Evolutionary conservation across 2,329 filamentous ascomycete species (phyloP), one percentile per base, ranked within the genome.

Genomic region (Colletotrichum eleusines): DNA sequence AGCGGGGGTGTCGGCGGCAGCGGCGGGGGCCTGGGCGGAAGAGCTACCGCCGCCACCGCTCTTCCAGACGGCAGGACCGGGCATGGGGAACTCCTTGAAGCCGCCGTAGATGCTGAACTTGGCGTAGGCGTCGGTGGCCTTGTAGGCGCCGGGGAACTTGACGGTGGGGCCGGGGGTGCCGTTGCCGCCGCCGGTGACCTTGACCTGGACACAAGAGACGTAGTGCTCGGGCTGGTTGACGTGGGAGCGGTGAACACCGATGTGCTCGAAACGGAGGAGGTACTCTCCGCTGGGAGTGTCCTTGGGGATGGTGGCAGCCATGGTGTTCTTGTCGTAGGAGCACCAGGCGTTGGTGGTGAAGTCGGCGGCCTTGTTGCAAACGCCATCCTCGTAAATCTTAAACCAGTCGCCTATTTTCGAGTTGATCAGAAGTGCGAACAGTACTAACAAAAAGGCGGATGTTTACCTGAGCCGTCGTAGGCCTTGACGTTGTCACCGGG

Each of bases 251-350:
- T 75, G 74, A 40, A 76, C 44, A 73, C 74, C 79, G 60, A 81
- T 80, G 61, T 80, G 79, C 73, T 81, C 80, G 12, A 76, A 73
- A 20, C 79, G 78, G 53, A 80, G 61, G 63, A 81, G 78, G 58
- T 81, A 80, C 64, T 84, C 80, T 14, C 82, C 82, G 46, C 74
- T 68, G 44, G 82, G 79, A 42, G 78, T 76, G 60, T 77, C 72
- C 23, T 72, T 73, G 33, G 79, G 80, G 61, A 83, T 78, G 4
- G 76, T 80, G 31, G 79, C 76, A 64, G 78, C 77, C n/a, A 77
- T 73, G n/a, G 74, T 76, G 59, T 74, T 64, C 59, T 63, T 68
- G 42, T 66, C 73, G 59, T 63, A 76, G 18, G 66, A 73, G 64
- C 74, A 76, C 75, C 75, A 76, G 40, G 75, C 74, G 28, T 68